phyloP scores from a whole-genome alignment of 306 rosid genomes.

The Prunus mongolica region DNA sequence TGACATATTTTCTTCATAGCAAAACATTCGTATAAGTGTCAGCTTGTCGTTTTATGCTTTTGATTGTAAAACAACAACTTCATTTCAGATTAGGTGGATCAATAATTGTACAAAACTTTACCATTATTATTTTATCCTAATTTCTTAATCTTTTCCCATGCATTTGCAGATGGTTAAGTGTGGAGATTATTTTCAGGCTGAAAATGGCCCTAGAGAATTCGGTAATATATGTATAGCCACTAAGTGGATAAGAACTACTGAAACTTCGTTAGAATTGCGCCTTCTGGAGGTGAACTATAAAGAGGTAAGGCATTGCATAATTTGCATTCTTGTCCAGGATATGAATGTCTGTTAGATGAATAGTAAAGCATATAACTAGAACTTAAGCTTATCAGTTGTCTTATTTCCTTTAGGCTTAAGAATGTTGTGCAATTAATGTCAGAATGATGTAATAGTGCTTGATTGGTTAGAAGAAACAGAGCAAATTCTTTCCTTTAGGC shows the following conservation, averaged over 20 bases:
- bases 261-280: conserved; percentile 60
- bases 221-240: conserved; percentile 62
- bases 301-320: conserved; percentile 38
- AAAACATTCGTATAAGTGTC: neutral
- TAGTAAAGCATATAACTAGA: neutral
- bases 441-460: neutral
- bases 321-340: neutral
- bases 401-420: too few relatives aligned
- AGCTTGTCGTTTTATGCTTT: neutral
- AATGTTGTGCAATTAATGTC: neutral
- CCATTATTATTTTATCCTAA: neutral
- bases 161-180: conserved; percentile 59
- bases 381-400: neutral
- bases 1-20: neutral
- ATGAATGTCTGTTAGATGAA: neutral
- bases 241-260: conserved; percentile 65
- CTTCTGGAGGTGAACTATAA: conserved; percentile 63
- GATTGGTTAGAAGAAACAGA: neutral
- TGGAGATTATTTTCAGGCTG: conserved; percentile 90
- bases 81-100: neutral
- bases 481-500: too few relatives aligned
- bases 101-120: neutral
- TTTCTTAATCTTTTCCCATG: neutral
- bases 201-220: conserved; percentile 82
- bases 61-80: neutral